Evolutionary conservation across 805 yeast species (phyloP).

Genomic region (Saccharomycopsis malanga): DNA sequence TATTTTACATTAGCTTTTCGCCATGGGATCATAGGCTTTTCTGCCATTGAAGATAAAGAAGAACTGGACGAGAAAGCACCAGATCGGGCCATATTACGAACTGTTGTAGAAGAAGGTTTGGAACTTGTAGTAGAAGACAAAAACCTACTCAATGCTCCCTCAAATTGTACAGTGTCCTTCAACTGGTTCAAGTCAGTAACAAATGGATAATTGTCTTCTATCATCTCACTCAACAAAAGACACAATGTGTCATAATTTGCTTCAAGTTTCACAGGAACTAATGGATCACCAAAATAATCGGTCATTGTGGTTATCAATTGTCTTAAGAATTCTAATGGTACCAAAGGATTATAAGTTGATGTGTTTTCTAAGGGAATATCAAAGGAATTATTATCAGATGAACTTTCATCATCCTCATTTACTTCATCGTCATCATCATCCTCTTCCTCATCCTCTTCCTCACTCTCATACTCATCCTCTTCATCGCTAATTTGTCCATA

Average conservation of each 20-base stretch:
- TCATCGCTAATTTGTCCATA: neutral
- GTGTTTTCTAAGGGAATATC: constrained; percentile 16
- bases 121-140: constrained; percentile 36
- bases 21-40: constrained; percentile 57
- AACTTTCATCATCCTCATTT: constrained; percentile 15
- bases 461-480: neutral
- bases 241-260: constrained; percentile 66
- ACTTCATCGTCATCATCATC: constrained; percentile 21
- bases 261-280: constrained; percentile 52
- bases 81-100: constrained; percentile 1
- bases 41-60: constrained; percentile 12
- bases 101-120: constrained; percentile 21
- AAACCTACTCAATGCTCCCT: constrained; percentile 46
- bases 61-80: constrained; percentile 2
- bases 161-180: constrained; percentile 61
- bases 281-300: constrained; percentile 52
- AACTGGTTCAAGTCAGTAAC: constrained; percentile 65
- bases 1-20: constrained; percentile 60
- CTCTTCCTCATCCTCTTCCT: constrained; percentile 11
- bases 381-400: neutral
- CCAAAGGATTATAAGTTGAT: constrained; percentile 38
- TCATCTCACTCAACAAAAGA: constrained; percentile 65
- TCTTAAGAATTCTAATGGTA: constrained; percentile 48
- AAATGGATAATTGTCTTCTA: constrained; percentile 72
- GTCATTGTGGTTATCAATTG: constrained; percentile 44